Evolutionary conservation across 805 yeast genomes (phyloP).

Genomic region (Ogataea paraovalis): DNA sequence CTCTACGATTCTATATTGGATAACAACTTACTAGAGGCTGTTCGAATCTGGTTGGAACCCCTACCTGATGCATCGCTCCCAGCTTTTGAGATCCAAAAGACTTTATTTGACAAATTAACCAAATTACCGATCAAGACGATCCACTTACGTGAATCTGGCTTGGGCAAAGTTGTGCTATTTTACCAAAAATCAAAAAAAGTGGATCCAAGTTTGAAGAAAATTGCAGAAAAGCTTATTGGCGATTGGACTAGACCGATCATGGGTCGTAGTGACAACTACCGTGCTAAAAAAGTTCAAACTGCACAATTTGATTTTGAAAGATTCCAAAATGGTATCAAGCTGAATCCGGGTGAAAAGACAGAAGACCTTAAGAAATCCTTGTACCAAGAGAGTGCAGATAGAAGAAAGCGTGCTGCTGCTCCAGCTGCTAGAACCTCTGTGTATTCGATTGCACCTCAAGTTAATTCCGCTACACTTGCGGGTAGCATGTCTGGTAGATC

Average conservation of each 20-base stretch:
- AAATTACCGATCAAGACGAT: slow-evolving; percentile 91
- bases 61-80: slow-evolving; percentile 97
- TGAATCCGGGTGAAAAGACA: slow-evolving; percentile 22
- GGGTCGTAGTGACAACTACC: slow-evolving; percentile 91
- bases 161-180: slow-evolving; percentile 90
- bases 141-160: slow-evolving; percentile 89
- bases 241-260: slow-evolving; percentile 99
- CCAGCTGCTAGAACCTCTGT: slow-evolving; percentile 89
- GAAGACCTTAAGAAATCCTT: slow-evolving; percentile 47
- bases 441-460: slow-evolving; percentile 85
- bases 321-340: slow-evolving; percentile 39
- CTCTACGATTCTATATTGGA: slow-evolving; percentile 91
- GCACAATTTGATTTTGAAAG: slow-evolving; percentile 63
- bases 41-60: slow-evolving; percentile 96
- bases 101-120: slow-evolving; percentile 67
- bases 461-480: slow-evolving; percentile 32
- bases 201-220: slow-evolving; percentile 78
- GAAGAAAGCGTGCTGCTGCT: slow-evolving; percentile 92
- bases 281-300: slow-evolving; percentile 73
- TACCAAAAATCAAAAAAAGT: slow-evolving; percentile 89
- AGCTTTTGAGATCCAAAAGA: slow-evolving; percentile 93
- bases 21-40: slow-evolving; percentile 88
- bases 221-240: slow-evolving; percentile 87
- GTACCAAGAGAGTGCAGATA: slow-evolving; percentile 85
- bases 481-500: slow-evolving; percentile 23